These are phyloP conservation scores for Penicillium silybi DNA, from an alignment of 495 filamentous ascomycete species.

Conservation along the genomic window DNA sequence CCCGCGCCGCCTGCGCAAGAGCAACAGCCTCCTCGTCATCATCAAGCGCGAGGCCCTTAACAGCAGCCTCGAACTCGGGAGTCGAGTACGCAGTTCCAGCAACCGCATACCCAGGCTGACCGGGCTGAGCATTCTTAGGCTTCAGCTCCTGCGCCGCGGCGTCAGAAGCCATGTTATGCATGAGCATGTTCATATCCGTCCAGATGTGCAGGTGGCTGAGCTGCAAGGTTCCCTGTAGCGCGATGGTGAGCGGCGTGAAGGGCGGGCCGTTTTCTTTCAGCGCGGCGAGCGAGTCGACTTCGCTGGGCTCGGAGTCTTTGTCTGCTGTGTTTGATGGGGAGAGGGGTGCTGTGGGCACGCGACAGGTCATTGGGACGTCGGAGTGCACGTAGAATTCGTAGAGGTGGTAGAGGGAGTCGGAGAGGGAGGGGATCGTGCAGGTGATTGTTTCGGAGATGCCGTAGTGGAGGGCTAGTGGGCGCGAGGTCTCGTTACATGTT, in stretches of 20 bases:
- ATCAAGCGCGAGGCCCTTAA: constrained; percentile 30
- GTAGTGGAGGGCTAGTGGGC: constrained; percentile 79
- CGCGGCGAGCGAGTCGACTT: constrained; percentile 22
- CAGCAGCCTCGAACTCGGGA: constrained; percentile 56
- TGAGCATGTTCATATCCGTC: constrained; percentile 79
- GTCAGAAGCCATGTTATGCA: constrained; percentile 61
- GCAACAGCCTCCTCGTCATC: constrained; percentile 31
- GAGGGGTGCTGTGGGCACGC: constrained; percentile 72
- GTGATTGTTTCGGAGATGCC: constrained; percentile 74
- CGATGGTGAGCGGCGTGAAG: constrained; percentile 72
- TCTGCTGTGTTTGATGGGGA: constrained; percentile 16
- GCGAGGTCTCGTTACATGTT: constrained; percentile 81
- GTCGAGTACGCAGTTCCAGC: constrained; percentile 84
- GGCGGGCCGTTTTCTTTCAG: constrained; percentile 38
- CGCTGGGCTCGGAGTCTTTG: constrained; percentile 11
- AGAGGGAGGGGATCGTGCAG: constrained; percentile 83
- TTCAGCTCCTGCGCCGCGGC: constrained; percentile 23
- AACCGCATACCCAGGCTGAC: constrained; percentile 63
- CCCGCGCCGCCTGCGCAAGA: constrained; percentile 35
- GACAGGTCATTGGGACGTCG: constrained; percentile 90
- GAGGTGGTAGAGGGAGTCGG: constrained; percentile 91
- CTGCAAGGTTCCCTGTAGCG: constrained; percentile 84
- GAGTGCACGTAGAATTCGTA: constrained; percentile 98
- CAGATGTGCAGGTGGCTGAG: constrained; percentile 86
- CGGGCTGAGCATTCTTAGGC: constrained; percentile 17